A percentile compares a stretch with the other conserved stretches of the same genome.
These are phyloP conservation scores for Tuber indicum DNA, from an alignment of 495 filamentous ascomycete species.

Conservation along the genomic window DNA sequence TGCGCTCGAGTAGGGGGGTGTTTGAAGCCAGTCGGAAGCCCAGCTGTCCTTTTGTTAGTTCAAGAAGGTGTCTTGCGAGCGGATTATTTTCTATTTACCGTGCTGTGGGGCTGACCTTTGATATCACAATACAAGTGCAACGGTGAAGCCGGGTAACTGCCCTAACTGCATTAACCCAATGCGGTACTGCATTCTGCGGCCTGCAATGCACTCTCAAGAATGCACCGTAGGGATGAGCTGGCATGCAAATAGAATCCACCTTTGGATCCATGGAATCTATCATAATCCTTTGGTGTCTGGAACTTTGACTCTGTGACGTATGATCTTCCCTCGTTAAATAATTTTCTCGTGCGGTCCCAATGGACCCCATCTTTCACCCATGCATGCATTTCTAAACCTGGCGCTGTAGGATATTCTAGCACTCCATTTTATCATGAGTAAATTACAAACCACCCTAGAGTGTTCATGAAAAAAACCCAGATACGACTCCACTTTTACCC, in stretches of 20 bases:
- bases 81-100: not conserved
- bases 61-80: not conserved
- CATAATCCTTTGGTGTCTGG: not conserved
- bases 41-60: not conserved
- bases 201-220: not conserved
- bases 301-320: not conserved
- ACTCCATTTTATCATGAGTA: not conserved
- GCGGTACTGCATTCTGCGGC: not conserved
- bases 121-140: not conserved
- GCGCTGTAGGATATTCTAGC: not conserved
- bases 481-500: not conserved
- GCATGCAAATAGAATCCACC: not conserved
- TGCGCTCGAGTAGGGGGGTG: not conserved
- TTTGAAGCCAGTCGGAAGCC: not conserved
- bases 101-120: not conserved
- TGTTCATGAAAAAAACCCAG: not conserved
- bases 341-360: not conserved
- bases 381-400: not conserved
- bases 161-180: not conserved
- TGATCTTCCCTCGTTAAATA: not conserved
- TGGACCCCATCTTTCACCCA: not conserved
- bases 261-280: not conserved
- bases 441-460: not conserved
- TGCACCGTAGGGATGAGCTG: not conserved
- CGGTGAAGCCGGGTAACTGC: not conserved